phyloP scores from a whole-genome alignment of 2,329 filamentous ascomycete genomes.

The Alternaria tenuissima region DNA sequence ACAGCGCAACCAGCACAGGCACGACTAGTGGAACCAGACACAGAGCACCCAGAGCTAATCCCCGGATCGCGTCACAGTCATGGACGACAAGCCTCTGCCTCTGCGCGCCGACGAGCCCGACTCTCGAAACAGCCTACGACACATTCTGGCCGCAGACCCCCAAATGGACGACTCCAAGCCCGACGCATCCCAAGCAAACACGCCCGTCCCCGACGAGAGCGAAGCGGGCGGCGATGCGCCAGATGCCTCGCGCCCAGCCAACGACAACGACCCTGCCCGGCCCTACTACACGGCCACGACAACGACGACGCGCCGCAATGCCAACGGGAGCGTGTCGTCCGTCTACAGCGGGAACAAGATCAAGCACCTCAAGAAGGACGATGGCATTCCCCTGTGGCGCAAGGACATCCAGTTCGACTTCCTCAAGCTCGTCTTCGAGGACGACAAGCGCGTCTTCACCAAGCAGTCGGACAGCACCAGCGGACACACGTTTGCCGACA shows the following conservation, averaged over 20 bases:
- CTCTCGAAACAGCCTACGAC: conserved; percentile 51
- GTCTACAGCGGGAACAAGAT: conserved; percentile 80
- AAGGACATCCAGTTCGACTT: conserved; percentile 91
- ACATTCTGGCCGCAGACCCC: conserved; percentile 49
- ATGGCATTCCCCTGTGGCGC: conserved; percentile 86
- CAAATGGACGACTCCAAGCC: conserved; percentile 47
- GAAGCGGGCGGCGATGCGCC: conserved; percentile 40
- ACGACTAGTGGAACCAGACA: conserved; percentile 4
- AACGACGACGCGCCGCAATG: conserved; percentile 65
- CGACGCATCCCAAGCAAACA: conserved; percentile 38
- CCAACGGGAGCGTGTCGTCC: conserved; percentile 70
- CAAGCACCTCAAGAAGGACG: conserved; percentile 85
- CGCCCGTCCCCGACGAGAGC: conserved; percentile 44
- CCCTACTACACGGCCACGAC: conserved; percentile 59
- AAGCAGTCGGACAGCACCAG: conserved; percentile 86
- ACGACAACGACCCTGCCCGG: conserved; percentile 35
- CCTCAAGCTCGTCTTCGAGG: conserved; percentile 79
- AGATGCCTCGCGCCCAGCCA: conserved; percentile 37
- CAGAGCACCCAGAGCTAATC: conserved; percentile 1
- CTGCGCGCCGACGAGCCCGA: conserved; percentile 46
- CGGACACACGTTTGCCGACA: conserved; percentile 81
- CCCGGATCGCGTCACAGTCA: conserved; percentile 4
- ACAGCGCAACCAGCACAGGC: too few species aligned
- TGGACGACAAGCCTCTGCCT: conserved; percentile 20
- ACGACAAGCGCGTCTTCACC: conserved; percentile 80